These are phyloP conservation scores for Malus orientalis DNA, from an alignment of 306 rosid genomes.

Conservation along the genomic window DNA sequence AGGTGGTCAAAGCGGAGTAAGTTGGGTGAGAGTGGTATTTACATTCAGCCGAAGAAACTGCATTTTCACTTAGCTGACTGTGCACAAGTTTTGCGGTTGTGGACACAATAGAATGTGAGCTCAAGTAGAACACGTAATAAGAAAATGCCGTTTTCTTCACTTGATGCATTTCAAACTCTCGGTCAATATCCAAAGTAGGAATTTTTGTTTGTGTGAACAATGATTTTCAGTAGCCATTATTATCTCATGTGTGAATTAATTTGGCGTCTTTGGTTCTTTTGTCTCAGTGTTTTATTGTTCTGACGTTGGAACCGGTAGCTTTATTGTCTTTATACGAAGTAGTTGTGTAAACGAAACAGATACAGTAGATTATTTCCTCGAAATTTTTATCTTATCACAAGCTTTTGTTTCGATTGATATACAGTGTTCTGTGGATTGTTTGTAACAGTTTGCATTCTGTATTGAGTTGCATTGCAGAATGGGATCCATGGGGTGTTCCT, in stretches of 20 bases:
- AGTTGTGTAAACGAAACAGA: not conserved
- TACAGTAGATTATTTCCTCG: not conserved
- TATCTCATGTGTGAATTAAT: not conserved
- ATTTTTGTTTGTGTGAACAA: not conserved
- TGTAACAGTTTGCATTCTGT: slow-evolving; percentile 1
- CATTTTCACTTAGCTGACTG: not conserved
- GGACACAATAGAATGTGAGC: too few species aligned
- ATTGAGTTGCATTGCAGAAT: slow-evolving; percentile 51
- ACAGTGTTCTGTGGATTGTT: not conserved
- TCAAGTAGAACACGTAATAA: not conserved
- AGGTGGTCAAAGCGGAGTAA: not conserved
- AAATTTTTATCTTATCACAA: not conserved
- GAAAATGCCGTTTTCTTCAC: not conserved
- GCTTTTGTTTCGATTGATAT: not conserved
- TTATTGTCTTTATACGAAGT: not conserved
- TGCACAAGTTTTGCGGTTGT: not conserved
- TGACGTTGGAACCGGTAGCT: not conserved
- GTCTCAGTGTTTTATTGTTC: not conserved
- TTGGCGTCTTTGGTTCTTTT: not conserved
- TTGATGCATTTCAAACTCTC: not conserved
- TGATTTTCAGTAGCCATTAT: not conserved
- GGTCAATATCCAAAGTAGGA: not conserved
- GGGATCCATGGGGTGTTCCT: slow-evolving; percentile 93
- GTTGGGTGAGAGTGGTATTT: too few species aligned
- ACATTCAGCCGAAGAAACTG: not conserved